These are phyloP conservation scores for Gryganskiella cystojenkinii DNA, from an alignment of 192 early-diverging fungal genomes.

Conservation along the genomic window DNA sequence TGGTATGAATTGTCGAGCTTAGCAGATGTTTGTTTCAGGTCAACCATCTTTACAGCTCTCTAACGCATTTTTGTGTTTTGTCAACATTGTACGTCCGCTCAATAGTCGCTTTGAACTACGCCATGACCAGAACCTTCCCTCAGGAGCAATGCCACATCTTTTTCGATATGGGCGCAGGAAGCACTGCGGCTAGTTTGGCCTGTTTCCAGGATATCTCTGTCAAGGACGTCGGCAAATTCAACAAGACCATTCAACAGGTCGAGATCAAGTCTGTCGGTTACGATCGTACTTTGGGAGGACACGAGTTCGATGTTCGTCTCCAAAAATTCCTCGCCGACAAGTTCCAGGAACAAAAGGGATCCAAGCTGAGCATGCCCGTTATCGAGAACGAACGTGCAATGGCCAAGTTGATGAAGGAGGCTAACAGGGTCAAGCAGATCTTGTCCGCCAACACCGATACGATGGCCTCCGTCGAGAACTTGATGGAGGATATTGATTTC, in stretches of 20 bases:
- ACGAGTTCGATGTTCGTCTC: slow-evolving; percentile 85
- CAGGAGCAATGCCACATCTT: slow-evolving; percentile 85
- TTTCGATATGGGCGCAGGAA: slow-evolving; percentile 98
- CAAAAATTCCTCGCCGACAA: slow-evolving; percentile 82
- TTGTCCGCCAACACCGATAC: slow-evolving; percentile 94
- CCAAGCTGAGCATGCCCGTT: slow-evolving; percentile 64
- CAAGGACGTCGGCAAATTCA: slow-evolving; percentile 67
- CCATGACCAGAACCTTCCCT: slow-evolving; percentile 72
- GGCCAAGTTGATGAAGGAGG: slow-evolving; percentile 91
- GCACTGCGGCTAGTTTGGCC: slow-evolving; percentile 90
- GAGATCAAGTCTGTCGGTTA: slow-evolving; percentile 85
- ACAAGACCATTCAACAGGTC: slow-evolving; percentile 71
- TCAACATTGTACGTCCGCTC: background rate
- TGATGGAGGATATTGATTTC: slow-evolving; percentile 92
- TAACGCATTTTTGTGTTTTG: slow-evolving; percentile 3
- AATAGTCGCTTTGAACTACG: slow-evolving; percentile 92
- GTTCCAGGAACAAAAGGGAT: slow-evolving; percentile 70
- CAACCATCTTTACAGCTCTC: background rate
- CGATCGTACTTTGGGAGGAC: slow-evolving; percentile 89
- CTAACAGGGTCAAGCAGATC: slow-evolving; percentile 95
- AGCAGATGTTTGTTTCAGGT: background rate
- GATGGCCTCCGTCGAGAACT: slow-evolving; percentile 85
- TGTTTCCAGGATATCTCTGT: slow-evolving; percentile 72
- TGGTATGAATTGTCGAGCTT: slow-evolving; percentile 54
- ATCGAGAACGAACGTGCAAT: slow-evolving; percentile 81